Evolutionary conservation across 1,139 yeast genomes (phyloP).

Genomic region (Saccharomyces hybrid): DNA sequence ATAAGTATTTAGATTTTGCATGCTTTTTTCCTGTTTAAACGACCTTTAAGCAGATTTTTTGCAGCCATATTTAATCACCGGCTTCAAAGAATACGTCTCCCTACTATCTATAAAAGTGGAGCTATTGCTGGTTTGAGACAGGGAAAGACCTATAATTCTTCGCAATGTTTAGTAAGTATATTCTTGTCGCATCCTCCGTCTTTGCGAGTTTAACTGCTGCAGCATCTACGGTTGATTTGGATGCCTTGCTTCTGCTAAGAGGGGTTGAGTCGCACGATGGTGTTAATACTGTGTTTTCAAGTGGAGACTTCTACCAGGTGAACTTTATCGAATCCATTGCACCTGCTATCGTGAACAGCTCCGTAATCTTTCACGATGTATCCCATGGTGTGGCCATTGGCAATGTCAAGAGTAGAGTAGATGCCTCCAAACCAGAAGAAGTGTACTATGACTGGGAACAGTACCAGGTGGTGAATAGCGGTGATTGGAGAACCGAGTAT

Average conservation of each 20-base stretch:
- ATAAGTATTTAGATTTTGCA: background rate
- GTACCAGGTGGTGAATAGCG: background rate
- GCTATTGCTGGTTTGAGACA: too few relatives aligned
- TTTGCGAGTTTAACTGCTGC: background rate
- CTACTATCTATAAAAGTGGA: too few relatives aligned
- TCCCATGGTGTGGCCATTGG: background rate
- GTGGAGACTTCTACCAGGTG: background rate
- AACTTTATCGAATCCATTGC: background rate
- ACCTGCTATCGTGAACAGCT: background rate
- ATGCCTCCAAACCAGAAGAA: background rate
- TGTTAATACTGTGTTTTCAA: background rate
- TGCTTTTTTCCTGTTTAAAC: background rate
- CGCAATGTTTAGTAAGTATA: background rate
- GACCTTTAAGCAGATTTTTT: background rate
- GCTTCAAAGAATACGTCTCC: too few relatives aligned
- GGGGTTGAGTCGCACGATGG: background rate
- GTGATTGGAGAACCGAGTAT: background rate
- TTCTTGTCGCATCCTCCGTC: background rate
- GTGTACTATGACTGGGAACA: background rate
- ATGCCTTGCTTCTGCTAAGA: background rate
- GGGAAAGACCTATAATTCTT: background rate
- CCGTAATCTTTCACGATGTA: background rate
- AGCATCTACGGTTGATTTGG: background rate
- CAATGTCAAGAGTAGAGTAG: background rate
- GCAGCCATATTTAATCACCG: background rate